phyloP scores from a whole-genome alignment of 441 rosid species.

The Jatropha podagrica region DNA sequence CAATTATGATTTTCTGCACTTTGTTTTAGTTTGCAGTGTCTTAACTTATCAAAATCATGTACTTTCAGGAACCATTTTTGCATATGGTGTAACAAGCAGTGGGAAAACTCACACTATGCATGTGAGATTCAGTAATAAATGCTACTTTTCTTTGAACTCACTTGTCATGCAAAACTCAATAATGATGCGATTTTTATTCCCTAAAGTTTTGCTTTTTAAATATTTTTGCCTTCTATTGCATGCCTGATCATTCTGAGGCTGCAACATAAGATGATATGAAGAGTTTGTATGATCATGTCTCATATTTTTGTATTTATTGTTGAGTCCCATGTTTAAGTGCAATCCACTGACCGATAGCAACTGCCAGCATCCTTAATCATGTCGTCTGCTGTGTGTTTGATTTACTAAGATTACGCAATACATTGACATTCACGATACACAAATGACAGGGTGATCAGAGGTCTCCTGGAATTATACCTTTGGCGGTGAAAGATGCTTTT shows the following conservation, averaged over 20 bases:
- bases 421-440: constrained; percentile 27
- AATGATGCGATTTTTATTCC: not conserved
- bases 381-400: constrained; percentile 11
- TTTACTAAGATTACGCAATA: constrained; percentile 17
- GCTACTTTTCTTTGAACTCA: constrained; percentile 8
- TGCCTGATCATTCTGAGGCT: constrained; percentile 8
- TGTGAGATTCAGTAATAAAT: constrained; percentile 49
- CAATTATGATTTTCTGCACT: constrained; percentile 7
- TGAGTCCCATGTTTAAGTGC: not conserved
- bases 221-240: not conserved
- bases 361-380: constrained; percentile 2
- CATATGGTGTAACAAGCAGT: constrained; percentile 99
- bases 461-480: constrained; percentile 97
- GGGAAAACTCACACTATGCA: constrained; percentile 99
- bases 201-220: not conserved
- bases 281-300: not conserved
- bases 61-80: constrained; percentile 88
- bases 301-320: not conserved
- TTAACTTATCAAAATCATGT: constrained; percentile 29
- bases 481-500: constrained; percentile 98
- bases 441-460: constrained; percentile 99
- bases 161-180: constrained; percentile 5
- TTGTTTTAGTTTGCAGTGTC: not conserved
- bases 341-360: not conserved
- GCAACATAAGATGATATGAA: not conserved